Percentiles rank a stretch among this genome's conserved stretches.
These are phyloP conservation scores for Nidularia pulvinata DNA, from an alignment of 768 basidiomycete species.

Conservation along the genomic window DNA sequence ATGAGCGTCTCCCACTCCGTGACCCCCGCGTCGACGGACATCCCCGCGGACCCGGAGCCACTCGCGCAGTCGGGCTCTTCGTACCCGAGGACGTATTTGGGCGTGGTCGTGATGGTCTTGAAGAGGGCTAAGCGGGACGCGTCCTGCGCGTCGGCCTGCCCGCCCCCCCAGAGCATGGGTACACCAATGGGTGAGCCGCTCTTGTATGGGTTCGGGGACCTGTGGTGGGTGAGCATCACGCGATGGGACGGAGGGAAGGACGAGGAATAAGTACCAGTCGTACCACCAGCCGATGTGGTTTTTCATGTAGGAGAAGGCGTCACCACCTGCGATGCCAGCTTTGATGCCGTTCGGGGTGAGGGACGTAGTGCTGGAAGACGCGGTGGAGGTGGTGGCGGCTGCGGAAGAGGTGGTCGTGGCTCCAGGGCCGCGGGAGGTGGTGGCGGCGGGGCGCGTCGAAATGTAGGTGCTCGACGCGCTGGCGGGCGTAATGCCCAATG, in stretches of 20 bases:
- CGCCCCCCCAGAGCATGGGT: constrained; percentile 49
- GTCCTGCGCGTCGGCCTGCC: constrained; percentile 34
- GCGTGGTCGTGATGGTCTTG: constrained; percentile 26
- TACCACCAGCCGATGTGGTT: constrained; percentile 50
- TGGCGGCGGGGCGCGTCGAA: neutral
- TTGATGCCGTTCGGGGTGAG: constrained; percentile 42
- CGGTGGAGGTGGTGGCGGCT: constrained; percentile 2
- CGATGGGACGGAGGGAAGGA: neutral
- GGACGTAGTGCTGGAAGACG: constrained; percentile 7
- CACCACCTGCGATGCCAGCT: constrained; percentile 45
- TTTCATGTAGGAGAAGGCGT: constrained; percentile 34
- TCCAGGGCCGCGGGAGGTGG: neutral
- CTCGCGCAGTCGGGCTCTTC: constrained; percentile 47
- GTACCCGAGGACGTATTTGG: constrained; percentile 40
- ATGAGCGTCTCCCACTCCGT: constrained; percentile 37
- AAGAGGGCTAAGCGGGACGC: constrained; percentile 33
- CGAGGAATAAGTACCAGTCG: constrained; percentile 32
- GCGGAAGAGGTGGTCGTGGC: constrained; percentile 3
- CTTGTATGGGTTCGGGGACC: constrained; percentile 39
- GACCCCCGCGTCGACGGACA: constrained; percentile 39
- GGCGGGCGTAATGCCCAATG: neutral
- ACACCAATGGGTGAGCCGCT: constrained; percentile 36
- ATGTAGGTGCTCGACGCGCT: neutral
- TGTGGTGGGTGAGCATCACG: constrained; percentile 4
- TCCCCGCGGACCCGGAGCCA: constrained; percentile 42